Percentiles rank a stretch among this genome's conserved stretches.
These are phyloP conservation scores for Grammothele lineata DNA, from an alignment of 768 basidiomycete genomes.

Conservation along the genomic window DNA sequence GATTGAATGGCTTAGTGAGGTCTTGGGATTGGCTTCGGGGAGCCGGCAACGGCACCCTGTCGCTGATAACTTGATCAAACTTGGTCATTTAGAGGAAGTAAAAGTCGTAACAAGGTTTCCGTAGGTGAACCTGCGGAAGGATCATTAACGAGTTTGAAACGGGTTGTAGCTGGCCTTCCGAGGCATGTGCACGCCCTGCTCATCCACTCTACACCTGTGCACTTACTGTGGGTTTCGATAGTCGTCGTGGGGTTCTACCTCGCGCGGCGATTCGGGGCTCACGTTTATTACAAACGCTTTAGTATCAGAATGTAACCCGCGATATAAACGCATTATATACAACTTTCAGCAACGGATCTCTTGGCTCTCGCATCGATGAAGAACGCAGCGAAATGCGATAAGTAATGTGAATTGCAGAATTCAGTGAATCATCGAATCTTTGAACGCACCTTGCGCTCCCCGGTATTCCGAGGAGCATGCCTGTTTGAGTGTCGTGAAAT, in stretches of 20 bases:
- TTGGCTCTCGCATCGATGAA: conserved; percentile 80
- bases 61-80: conserved; percentile 32
- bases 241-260: neutral
- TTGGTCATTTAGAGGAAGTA: neutral
- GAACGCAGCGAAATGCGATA: conserved; percentile 78
- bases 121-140: neutral
- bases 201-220: conserved; percentile 10
- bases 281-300: conserved; percentile 17
- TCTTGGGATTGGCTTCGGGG: conserved; percentile 72
- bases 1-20: conserved; percentile 90
- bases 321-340: conserved; percentile 18
- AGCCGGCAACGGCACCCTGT: conserved; percentile 47
- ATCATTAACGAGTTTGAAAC: neutral
- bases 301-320: conserved; percentile 18
- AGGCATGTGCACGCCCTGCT: conserved; percentile 28
- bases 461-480: conserved; percentile 72
- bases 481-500: conserved; percentile 72
- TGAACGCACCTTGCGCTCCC: conserved; percentile 77
- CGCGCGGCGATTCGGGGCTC: neutral
- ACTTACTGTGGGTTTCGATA: conserved; percentile 10
- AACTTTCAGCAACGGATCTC: conserved; percentile 31
- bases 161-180: neutral
- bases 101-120: neutral
- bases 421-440: conserved; percentile 83
- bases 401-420: conserved; percentile 82